Evolutionary conservation across 345 rosid species (phyloP).

Genomic region (Linum tenue): DNA sequence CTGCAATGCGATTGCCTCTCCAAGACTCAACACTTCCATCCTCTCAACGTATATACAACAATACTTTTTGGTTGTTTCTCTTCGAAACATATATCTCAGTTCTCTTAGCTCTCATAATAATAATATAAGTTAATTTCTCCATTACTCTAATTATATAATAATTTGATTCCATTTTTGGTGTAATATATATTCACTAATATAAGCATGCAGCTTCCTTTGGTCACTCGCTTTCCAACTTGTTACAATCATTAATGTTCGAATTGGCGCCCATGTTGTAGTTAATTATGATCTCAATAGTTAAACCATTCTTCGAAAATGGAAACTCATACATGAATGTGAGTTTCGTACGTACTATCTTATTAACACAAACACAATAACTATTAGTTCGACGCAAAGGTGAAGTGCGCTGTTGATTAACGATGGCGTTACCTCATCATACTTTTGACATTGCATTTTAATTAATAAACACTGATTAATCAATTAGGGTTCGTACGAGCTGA

Average conservation of each 20-base stretch:
- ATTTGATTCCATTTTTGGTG: not conserved
- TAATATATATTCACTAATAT: not conserved
- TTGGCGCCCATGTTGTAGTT: no score
- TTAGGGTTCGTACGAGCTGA: not conserved
- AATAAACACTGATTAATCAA: no score
- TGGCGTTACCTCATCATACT: not conserved
- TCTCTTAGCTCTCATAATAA: conserved; percentile 6
- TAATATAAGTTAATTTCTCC: conserved; percentile 13
- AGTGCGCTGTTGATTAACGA: not conserved
- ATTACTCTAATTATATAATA: conserved; percentile 7
- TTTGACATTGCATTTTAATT: no score
- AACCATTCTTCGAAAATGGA: no score
- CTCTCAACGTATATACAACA: conserved; percentile 1
- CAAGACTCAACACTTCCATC: conserved; percentile 7
- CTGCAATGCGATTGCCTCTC: conserved; percentile 40
- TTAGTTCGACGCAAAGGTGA: not conserved
- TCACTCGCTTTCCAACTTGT: no score
- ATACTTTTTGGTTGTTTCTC: not conserved
- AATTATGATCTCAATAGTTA: no score
- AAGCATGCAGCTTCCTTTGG: not conserved
- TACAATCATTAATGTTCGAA: no score
- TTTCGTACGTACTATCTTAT: not conserved
- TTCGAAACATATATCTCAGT: not conserved
- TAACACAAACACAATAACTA: not conserved
- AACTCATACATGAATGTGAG: not conserved